Evolutionary conservation across 169 alveolate genomes (phyloP), one percentile per base, ranked within the genome.

Genomic region (Plasmodium falciparum): DNA sequence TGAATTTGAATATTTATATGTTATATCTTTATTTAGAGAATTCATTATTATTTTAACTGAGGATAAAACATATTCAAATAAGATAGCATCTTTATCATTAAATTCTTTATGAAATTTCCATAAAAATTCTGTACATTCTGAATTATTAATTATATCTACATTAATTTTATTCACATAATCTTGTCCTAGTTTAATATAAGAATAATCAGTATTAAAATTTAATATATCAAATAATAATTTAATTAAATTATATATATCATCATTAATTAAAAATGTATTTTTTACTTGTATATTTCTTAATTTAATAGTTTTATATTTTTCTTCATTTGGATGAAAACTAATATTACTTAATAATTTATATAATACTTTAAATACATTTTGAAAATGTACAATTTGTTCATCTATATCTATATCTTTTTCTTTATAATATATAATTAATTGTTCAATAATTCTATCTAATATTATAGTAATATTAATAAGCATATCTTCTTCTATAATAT

Each of bases 101-200:
- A 83, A 56, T 45, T 24, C 17, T 8, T 83, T 61, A 33, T 83
- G 85, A 83, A 83, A 83, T 69, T 83, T 83, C 91, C 91, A 83
- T 15, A 83, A 8, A 50, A 49, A 11, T n/a, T 80, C 43, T 17
- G 20, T 24, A 74, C 26, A 11, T 9, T 73, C 54, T n/a, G 17
- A 15, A 33, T 6, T 39, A 20, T 9, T 24, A 26, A 11, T 17
- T 20, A 13, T 45, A 4, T 13, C 54, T 12, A 39, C 54, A 54
- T 73, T 49, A n/a, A n/a, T 49, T 9, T 6, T 20, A 24, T 73
- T n/a, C 15, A 4, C 47, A 15, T 24, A 13, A 3, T 73, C 50
- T 73, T 73, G 11, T 17, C 20, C 13, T 43, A 17, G 9, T 22
- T 13, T 24, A 66, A 22, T 50, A 67, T 72, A 26, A 61, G 13